Evolutionary conservation across 257 asterid genomes (phyloP).

Genomic region (Oldenlandia corymbosa): DNA sequence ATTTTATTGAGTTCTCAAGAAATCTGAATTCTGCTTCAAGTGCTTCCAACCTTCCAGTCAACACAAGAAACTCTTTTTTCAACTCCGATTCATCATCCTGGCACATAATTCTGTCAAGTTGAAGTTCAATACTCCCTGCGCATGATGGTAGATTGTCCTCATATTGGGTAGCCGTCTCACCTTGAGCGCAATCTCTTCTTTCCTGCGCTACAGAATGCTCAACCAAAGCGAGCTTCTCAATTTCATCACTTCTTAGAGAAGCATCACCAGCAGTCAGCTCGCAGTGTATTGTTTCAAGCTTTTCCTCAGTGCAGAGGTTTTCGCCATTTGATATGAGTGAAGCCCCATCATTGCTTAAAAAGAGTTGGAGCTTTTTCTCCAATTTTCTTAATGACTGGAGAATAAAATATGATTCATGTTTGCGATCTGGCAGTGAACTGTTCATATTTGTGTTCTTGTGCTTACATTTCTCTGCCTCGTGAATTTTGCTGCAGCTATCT

Average conservation of each 20-base stretch:
- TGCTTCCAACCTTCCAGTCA: slow-evolving; percentile 36
- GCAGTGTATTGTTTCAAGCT: slow-evolving; percentile 14
- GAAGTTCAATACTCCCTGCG: slow-evolving; percentile 16
- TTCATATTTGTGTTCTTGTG: slow-evolving; percentile 11
- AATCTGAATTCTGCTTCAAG: slow-evolving; percentile 43
- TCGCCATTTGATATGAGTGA: slow-evolving; percentile 13
- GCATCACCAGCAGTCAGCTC: slow-evolving; percentile 2
- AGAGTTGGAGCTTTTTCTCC: slow-evolving; percentile 33
- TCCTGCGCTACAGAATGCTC: slow-evolving; percentile 7
- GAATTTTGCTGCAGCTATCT: slow-evolving; percentile 13
- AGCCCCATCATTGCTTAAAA: slow-evolving; percentile 24
- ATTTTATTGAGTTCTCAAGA: slow-evolving; percentile 40
- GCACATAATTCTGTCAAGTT: slow-evolving; percentile 6
- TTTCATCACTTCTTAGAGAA: slow-evolving; percentile 24
- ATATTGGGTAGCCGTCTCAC: slow-evolving; percentile 6
- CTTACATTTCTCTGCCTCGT: slow-evolving; percentile 18
- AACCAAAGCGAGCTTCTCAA: slow-evolving; percentile 12
- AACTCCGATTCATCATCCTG: slow-evolving; percentile 28
- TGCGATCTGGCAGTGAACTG: slow-evolving; percentile 22
- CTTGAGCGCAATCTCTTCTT: slow-evolving; percentile 18
- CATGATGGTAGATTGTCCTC: slow-evolving; percentile 14
- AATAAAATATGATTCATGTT: slow-evolving; percentile 40
- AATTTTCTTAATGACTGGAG: slow-evolving; percentile 31
- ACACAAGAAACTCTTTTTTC: slow-evolving; percentile 35
- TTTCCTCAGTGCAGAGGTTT: slow-evolving; percentile 24